A percentile compares a stretch with the other conserved stretches of the same genome.
phyloP scores from a whole-genome alignment of 2,329 filamentous ascomycete species.

The Anthostomella pinea region DNA sequence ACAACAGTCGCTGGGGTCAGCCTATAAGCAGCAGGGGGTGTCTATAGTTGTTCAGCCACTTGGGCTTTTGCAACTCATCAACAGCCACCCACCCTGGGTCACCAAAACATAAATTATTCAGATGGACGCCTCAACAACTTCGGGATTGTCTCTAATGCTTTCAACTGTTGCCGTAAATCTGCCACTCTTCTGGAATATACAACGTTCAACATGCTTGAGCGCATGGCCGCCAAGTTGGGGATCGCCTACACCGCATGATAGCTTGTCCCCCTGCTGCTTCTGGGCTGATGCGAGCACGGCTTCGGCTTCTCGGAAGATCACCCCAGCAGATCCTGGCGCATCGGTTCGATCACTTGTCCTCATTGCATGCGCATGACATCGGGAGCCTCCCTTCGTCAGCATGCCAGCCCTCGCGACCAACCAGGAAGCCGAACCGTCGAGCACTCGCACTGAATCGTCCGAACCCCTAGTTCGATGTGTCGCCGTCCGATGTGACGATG shows the following conservation, averaged over 20 bases:
- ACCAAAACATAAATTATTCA: too few species aligned
- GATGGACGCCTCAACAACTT: too few species aligned
- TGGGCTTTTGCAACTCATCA: too few species aligned
- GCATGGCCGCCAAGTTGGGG: slow-evolving; percentile 10
- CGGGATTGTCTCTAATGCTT: too few species aligned
- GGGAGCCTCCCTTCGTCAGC: slow-evolving; percentile 6
- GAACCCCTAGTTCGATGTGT: slow-evolving; percentile 10
- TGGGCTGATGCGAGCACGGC: slow-evolving; percentile 13
- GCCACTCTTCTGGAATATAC: background rate
- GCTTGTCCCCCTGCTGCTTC: slow-evolving; percentile 8
- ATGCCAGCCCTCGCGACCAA: slow-evolving; percentile 10
- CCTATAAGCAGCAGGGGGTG: too few species aligned
- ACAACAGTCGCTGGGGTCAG: too few species aligned
- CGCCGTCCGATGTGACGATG: too few species aligned
- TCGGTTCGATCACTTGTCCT: slow-evolving; percentile 9
- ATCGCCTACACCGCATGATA: slow-evolving; percentile 14
- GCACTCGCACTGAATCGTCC: slow-evolving; percentile 2
- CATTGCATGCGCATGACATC: slow-evolving; percentile 13
- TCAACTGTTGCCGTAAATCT: background rate
- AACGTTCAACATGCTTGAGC: background rate
- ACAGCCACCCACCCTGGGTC: too few species aligned
- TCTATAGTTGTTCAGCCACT: too few species aligned
- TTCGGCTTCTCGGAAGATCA: slow-evolving; percentile 14
- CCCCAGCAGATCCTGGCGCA: slow-evolving; percentile 10
- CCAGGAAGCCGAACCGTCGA: slow-evolving; percentile 2